Evolutionary conservation across 768 basidiomycete genomes (phyloP).

Genomic region (Rhodotorula graminis): DNA sequence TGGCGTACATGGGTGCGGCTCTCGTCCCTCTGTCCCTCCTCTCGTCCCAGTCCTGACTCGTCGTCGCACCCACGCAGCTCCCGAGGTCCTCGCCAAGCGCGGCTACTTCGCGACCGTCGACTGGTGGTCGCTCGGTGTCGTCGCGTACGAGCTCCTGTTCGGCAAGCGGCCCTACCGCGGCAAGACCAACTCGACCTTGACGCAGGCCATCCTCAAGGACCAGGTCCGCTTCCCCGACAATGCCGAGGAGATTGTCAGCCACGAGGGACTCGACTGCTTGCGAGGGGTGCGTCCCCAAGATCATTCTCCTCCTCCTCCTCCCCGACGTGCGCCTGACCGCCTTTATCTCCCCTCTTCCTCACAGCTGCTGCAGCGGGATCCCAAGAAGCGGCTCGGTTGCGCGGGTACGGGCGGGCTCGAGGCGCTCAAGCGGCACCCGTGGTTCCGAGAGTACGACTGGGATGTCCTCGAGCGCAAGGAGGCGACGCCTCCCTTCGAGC

Average conservation of each 20-base stretch:
- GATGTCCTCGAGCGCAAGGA: slow-evolving; percentile 61
- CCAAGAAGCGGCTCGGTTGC: slow-evolving; percentile 72
- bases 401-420: slow-evolving; percentile 67
- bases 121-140: slow-evolving; percentile 91
- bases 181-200: slow-evolving; percentile 84
- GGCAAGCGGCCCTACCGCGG: slow-evolving; percentile 84
- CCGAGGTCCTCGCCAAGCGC: slow-evolving; percentile 85
- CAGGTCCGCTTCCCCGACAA: slow-evolving; percentile 84
- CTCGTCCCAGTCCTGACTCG: background rate
- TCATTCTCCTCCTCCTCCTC: background rate
- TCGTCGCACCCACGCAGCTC: slow-evolving; percentile 51
- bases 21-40: background rate
- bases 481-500: slow-evolving; percentile 74
- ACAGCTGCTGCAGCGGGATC: slow-evolving; percentile 83
- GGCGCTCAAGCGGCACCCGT: slow-evolving; percentile 72
- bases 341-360: background rate
- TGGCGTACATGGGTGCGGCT: slow-evolving; percentile 92
- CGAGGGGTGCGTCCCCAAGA: slow-evolving; percentile 60
- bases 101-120: slow-evolving; percentile 94
- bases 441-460: slow-evolving; percentile 83
- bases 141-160: slow-evolving; percentile 87
- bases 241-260: slow-evolving; percentile 66
- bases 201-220: slow-evolving; percentile 86
- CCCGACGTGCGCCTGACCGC: background rate
- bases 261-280: slow-evolving; percentile 70